Evolutionary conservation across 2,329 filamentous ascomycete genomes (phyloP).

Genomic region (Fusarium sterilihyphosum): DNA sequence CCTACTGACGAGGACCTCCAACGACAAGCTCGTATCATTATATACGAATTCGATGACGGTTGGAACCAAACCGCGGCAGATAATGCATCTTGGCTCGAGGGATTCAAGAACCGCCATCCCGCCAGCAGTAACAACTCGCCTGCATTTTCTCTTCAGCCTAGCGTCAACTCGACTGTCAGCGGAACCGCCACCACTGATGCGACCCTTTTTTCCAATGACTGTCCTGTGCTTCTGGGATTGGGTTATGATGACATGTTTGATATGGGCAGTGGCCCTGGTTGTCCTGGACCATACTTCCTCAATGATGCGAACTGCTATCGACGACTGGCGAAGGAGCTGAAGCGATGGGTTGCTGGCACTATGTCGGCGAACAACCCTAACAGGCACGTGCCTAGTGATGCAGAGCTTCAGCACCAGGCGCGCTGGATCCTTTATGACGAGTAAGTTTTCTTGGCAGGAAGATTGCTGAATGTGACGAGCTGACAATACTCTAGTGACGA

Average conservation of each 20-base stretch:
- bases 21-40: slow-evolving; percentile 66
- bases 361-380: slow-evolving; percentile 70
- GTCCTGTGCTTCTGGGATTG: slow-evolving; percentile 9
- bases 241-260: slow-evolving; percentile 4
- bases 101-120: slow-evolving; percentile 62
- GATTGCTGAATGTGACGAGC: not conserved
- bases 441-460: slow-evolving; percentile 50
- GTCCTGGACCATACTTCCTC: slow-evolving; percentile 56
- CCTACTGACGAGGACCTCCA: slow-evolving; percentile 66
- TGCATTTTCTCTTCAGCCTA: slow-evolving; percentile 36
- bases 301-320: slow-evolving; percentile 70
- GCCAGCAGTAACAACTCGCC: slow-evolving; percentile 36
- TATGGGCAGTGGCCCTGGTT: slow-evolving; percentile 5
- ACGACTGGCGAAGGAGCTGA: slow-evolving; percentile 63
- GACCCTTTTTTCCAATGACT: slow-evolving; percentile 26
- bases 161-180: slow-evolving; percentile 24
- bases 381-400: slow-evolving; percentile 66
- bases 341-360: slow-evolving; percentile 61
- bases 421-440: slow-evolving; percentile 72
- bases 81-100: slow-evolving; percentile 61
- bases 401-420: slow-evolving; percentile 72
- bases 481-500: slow-evolving; percentile 60
- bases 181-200: slow-evolving; percentile 27
- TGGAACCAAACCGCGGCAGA: slow-evolving; percentile 73
- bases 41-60: slow-evolving; percentile 69